phyloP scores from a whole-genome alignment of 768 basidiomycete genomes.

The Erythrobasidium yunnanense region DNA sequence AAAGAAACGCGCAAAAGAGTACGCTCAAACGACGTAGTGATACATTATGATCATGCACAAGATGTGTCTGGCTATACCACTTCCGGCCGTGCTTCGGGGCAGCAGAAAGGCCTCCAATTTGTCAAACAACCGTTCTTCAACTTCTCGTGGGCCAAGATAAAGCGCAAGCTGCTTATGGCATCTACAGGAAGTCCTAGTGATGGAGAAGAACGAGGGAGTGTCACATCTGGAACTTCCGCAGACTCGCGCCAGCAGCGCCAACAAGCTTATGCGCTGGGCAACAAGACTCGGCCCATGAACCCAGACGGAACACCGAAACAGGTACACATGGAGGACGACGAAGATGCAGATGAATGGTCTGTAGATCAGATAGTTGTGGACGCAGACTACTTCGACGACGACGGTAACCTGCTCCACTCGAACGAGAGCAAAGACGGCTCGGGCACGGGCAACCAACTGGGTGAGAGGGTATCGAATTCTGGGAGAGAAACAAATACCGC shows the following conservation, averaged over 20 bases:
- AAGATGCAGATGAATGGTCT: not conserved
- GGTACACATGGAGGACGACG: not conserved
- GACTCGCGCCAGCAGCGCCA: not conserved
- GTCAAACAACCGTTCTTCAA: not conserved
- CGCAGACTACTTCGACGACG: constrained; percentile 19
- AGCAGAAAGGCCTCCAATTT: not conserved
- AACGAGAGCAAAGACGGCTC: constrained; percentile 3
- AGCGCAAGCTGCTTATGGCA: constrained; percentile 11
- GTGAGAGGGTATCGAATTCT: constrained; percentile 8
- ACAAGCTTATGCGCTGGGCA: not conserved
- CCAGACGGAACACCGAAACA: no score
- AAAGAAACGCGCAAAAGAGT: no score
- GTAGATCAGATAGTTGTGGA: constrained; percentile 19
- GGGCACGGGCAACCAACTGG: not conserved
- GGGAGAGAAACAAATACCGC: constrained; percentile 11
- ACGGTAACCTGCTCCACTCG: constrained; percentile 4
- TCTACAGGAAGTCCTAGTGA: constrained; percentile 13
- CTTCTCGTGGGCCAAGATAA: constrained; percentile 14
- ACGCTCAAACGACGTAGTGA: no score
- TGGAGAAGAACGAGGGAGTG: constrained; percentile 9
- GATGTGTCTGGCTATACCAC: no score
- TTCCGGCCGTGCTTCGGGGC: no score
- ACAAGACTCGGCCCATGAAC: no score
- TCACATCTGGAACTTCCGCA: constrained; percentile 1
- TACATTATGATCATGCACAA: no score